Conservation (phyloP, 2,329 filamentous ascomycete species). For the Cytospora chrysosperma region DNA sequence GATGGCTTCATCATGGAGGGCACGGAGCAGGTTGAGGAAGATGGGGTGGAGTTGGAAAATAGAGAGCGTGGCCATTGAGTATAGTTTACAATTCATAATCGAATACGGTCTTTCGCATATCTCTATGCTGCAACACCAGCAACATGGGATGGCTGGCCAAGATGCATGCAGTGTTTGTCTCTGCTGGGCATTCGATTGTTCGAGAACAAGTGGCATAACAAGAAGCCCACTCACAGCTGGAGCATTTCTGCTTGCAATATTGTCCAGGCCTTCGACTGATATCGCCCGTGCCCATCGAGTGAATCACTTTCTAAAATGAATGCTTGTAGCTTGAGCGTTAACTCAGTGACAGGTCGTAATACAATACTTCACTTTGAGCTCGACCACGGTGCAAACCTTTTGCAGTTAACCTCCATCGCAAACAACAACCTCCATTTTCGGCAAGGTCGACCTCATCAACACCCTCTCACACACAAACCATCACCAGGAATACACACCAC, state of each 20-base stretch:
- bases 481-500: background rate
- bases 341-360: background rate
- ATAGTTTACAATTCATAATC: background rate
- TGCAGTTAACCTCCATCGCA: background rate
- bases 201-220: background rate
- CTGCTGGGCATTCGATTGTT: background rate
- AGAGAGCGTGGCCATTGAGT: constrained; percentile 11
- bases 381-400: background rate
- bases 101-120: background rate
- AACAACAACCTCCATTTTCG: background rate
- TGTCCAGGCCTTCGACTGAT: background rate
- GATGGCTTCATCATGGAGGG: constrained; percentile 47
- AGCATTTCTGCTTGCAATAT: background rate
- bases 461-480: background rate
- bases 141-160: background rate
- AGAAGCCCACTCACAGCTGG: background rate
- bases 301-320: background rate
- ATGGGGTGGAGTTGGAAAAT: constrained; percentile 26
- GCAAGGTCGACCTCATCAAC: background rate
- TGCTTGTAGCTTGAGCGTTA: background rate
- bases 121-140: background rate
- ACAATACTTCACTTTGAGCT: background rate
- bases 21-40: constrained; percentile 49
- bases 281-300: background rate
- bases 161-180: background rate